Evolutionary conservation across 2,329 filamentous ascomycete species (phyloP).

Genomic region (Intubia oerlemansii): DNA sequence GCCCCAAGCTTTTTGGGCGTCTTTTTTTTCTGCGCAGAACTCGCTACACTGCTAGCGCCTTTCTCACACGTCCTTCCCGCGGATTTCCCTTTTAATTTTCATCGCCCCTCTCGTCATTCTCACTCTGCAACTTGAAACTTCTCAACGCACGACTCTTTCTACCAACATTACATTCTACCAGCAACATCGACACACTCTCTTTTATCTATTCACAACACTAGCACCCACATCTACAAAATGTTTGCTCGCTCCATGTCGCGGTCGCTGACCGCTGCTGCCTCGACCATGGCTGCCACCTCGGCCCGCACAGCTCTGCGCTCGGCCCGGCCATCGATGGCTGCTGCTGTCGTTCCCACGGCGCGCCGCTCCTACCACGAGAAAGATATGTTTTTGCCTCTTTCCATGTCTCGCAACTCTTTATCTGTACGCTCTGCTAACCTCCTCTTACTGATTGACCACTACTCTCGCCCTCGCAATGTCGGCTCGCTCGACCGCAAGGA

Average conservation of each 20-base stretch:
- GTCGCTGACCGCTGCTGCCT: constrained; percentile 4
- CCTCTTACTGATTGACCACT: constrained; percentile 11
- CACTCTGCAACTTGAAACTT: too few species aligned
- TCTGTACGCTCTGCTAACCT: not conserved
- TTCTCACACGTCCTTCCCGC: too few species aligned
- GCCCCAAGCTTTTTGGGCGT: too few species aligned
- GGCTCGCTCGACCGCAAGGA: constrained; percentile 50
- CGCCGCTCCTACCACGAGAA: constrained; percentile 10
- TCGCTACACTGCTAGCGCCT: too few species aligned
- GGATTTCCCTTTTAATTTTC: too few species aligned
- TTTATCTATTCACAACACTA: too few species aligned
- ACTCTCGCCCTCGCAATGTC: constrained; percentile 22
- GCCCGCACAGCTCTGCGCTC: constrained; percentile 6
- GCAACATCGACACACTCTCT: too few species aligned
- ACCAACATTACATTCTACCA: too few species aligned
- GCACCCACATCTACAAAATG: constrained; percentile 4
- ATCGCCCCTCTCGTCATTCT: too few species aligned
- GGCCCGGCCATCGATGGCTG: constrained; percentile 4
- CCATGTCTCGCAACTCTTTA: not conserved
- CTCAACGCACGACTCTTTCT: too few species aligned
- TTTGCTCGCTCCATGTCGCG: constrained; percentile 5
- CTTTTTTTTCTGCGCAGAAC: too few species aligned
- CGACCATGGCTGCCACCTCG: constrained; percentile 2
- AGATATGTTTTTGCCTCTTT: constrained; percentile 7
- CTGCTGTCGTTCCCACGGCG: constrained; percentile 3